Percentiles rank a stretch among this genome's conserved stretches.
These are phyloP conservation scores for Erythrobasidium hasegawianum DNA, from an alignment of 1,284 basidiomycete species.

Conservation along the genomic window DNA sequence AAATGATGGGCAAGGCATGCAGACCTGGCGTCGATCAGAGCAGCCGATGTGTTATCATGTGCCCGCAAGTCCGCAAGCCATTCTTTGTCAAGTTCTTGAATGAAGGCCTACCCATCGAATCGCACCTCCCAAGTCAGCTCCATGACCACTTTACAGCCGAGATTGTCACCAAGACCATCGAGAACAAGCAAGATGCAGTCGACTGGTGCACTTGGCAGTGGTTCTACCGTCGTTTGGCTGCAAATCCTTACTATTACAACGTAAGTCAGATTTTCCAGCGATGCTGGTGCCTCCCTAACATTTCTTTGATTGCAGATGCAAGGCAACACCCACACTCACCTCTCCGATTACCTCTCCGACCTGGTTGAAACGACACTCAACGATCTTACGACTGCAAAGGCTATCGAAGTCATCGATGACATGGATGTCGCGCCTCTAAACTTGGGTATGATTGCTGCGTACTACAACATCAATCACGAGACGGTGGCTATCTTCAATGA, in stretches of 20 bases:
- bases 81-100: constrained; percentile 93
- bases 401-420: constrained; percentile 81
- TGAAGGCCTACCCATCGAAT: constrained; percentile 96
- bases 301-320: constrained; percentile 63
- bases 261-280: constrained; percentile 1
- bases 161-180: constrained; percentile 96
- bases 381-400: constrained; percentile 92
- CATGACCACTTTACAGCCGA: constrained; percentile 99
- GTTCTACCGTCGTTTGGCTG: constrained; percentile 90
- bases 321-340: constrained; percentile 85
- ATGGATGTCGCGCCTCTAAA: constrained; percentile 90
- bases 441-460: constrained; percentile 93
- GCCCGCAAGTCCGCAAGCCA: constrained; percentile 62
- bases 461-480: constrained; percentile 86
- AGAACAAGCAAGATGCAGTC: constrained; percentile 73
- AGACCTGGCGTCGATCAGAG: constrained; percentile 78
- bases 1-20: constrained; percentile 98
- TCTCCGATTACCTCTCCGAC: constrained; percentile 92
- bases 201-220: constrained; percentile 92
- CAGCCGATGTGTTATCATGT: constrained; percentile 91
- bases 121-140: constrained; percentile 75
- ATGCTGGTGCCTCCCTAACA: no score
- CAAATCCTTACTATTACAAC: constrained; percentile 82
- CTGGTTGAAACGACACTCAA: constrained; percentile 87
- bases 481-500: constrained; percentile 95